Evolutionary conservation across 495 filamentous ascomycete genomes (phyloP), one percentile per base, ranked within the genome.

Genomic region (Barbatosphaeria neglecta): DNA sequence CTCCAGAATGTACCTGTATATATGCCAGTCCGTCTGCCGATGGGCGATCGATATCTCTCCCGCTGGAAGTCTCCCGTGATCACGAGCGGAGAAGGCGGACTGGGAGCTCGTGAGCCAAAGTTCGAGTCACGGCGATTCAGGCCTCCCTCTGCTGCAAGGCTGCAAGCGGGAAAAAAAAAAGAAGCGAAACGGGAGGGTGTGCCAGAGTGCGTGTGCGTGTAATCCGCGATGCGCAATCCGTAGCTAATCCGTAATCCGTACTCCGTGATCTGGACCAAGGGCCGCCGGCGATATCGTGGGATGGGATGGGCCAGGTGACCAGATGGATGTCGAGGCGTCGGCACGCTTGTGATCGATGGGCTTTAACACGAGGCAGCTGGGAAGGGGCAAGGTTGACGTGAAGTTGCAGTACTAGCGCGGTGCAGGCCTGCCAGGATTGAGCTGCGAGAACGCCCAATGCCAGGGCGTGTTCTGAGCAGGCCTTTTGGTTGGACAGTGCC

Each of bases 401-500:
- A 41, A n/a, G 39, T 24, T n/a, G 39, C 20, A 22, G 18, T 15
- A 22, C 39, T 41, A 41, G 39, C 39, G 39, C 24, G 17, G 16
- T 22, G 6, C 19, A 18, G 7, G 18, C 18, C 20, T 41, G 2
- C 39, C 22, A 40, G 38, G 39, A 13, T 22, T 18, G 39, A n/a
- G 20, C 20, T 2, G 20, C 19, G 39, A 41, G 39, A 41, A 16
- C 20, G 39, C 20, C 39, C 15, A 23, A 6, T 23, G 39, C 22
- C 22, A 23, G 39, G 39, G 39, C 39, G 44, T 46, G 44, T 37
- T 11, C 33, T 23, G 22, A 22, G 4, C 5, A 4, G 15, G 31
- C 9, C 33, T 3, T 46, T 13, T 46, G 44, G 44, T 46, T 46
- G 44, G 44, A 46, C 22, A 22, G 27, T 6, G 39, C 10, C 43